phyloP scores from a whole-genome alignment of 768 basidiomycete genomes.

The Trichaptum fuscoviolaceum region DNA sequence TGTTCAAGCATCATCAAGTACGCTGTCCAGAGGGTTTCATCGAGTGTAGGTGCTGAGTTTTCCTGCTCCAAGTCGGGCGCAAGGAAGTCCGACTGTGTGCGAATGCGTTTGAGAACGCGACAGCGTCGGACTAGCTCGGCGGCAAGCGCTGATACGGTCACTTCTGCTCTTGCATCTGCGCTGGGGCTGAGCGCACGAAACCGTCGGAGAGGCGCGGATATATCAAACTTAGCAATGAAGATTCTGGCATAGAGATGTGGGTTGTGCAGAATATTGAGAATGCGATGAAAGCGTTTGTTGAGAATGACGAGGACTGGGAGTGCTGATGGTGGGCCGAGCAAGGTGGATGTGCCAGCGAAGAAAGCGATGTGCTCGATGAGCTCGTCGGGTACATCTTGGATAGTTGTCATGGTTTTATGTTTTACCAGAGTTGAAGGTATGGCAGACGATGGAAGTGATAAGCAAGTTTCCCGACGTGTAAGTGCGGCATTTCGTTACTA shows the following conservation, averaged over 20 bases:
- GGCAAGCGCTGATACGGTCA: conserved; percentile 43
- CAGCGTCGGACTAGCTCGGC: conserved; percentile 64
- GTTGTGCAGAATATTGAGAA: conserved; percentile 49
- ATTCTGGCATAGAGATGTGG: conserved; percentile 70
- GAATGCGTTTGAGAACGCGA: conserved; percentile 43
- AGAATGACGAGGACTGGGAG: conserved; percentile 52
- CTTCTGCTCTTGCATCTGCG: conserved; percentile 15
- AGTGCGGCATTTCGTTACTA: too few species aligned
- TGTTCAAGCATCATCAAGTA: conserved; percentile 82
- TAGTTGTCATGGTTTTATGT: conserved; percentile 12
- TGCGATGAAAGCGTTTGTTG: conserved; percentile 42
- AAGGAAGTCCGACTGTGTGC: conserved; percentile 24
- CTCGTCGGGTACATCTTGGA: conserved; percentile 64
- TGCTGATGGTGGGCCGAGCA: conserved; percentile 57
- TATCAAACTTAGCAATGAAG: conserved; percentile 66
- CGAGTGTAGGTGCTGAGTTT: conserved; percentile 24
- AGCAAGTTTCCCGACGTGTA: conserved; percentile 1
- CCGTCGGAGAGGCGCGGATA: conserved; percentile 41
- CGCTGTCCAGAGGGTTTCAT: conserved; percentile 57
- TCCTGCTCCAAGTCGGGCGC: conserved; percentile 33
- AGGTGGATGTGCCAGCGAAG: conserved; percentile 44
- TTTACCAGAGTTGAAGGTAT: too few species aligned
- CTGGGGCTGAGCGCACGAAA: conserved; percentile 28
- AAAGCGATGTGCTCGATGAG: conserved; percentile 76
- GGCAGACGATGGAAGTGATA: neutral